Percentiles rank a stretch among this genome's conserved stretches.
phyloP scores from a whole-genome alignment of 202 grass and related monocot genomes.

The Elaeis oleifera region DNA sequence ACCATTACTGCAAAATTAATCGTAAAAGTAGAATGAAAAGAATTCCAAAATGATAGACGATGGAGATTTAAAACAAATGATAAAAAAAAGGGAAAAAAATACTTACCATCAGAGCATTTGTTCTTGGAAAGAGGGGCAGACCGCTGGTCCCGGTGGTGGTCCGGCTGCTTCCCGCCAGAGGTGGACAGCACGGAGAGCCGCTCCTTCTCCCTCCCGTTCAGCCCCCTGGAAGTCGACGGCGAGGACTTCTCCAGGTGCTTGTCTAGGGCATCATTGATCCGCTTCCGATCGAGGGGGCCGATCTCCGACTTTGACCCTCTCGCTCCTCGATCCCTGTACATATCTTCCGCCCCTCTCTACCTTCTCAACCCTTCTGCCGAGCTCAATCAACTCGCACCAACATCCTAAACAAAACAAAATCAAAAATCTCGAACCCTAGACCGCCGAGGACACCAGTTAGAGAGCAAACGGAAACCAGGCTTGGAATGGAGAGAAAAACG shows the following conservation, averaged over 20 bases:
- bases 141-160: slow-evolving; percentile 1
- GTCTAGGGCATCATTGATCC: slow-evolving; percentile 75
- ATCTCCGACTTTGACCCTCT: slow-evolving; percentile 20
- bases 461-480: no score
- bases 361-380: no score
- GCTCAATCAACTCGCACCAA: no score
- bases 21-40: no score
- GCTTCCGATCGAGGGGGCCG: slow-evolving; percentile 57
- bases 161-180: slow-evolving; percentile 39
- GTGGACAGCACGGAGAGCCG: slow-evolving; percentile 40
- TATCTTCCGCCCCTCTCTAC: background rate
- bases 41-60: no score
- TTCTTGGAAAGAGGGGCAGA: slow-evolving; percentile 35
- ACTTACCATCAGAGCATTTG: slow-evolving; percentile 62
- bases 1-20: no score
- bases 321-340: slow-evolving; percentile 35
- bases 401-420: no score
- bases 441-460: no score
- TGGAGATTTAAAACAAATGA: slow-evolving; percentile 5
- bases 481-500: no score
- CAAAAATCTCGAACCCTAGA: no score
- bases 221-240: slow-evolving; percentile 55
- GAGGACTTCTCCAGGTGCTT: slow-evolving; percentile 67
- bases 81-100: slow-evolving; percentile 11
- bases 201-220: slow-evolving; percentile 46